Conservation (phyloP, 2,329 filamentous ascomycete species). For the Emmonsia crescens region DNA sequence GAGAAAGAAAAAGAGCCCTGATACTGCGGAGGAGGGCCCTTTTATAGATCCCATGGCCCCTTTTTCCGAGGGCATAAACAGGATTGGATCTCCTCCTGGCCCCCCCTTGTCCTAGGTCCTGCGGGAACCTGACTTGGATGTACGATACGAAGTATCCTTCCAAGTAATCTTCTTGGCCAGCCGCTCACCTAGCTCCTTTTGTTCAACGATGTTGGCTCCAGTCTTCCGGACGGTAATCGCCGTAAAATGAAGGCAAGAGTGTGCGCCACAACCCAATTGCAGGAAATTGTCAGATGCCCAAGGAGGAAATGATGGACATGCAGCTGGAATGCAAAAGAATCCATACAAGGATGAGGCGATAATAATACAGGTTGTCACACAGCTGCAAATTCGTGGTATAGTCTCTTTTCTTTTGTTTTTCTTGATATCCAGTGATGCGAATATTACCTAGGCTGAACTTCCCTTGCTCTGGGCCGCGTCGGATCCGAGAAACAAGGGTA, state of each 20-base stretch:
- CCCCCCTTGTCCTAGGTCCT: not conserved
- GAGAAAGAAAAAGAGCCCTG: constrained; percentile 1
- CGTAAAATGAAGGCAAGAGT: not conserved
- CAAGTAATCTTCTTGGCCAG: not conserved
- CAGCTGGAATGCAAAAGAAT: not conserved
- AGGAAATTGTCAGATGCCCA: not conserved
- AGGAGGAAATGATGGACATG: constrained; percentile 1
- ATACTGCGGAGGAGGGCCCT: not conserved
- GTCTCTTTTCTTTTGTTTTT: not conserved
- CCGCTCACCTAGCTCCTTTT: not conserved
- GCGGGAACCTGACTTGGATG: not conserved
- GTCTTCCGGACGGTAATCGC: not conserved
- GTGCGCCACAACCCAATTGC: not conserved
- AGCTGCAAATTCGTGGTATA: not conserved
- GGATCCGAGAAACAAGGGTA: not conserved
- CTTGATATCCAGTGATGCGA: not conserved
- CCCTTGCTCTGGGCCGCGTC: not conserved
- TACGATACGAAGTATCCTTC: not conserved
- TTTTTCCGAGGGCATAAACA: not conserved
- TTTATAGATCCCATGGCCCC: constrained; percentile 9
- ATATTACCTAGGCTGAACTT: not conserved
- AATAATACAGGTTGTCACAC: not conserved
- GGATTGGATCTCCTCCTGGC: not conserved
- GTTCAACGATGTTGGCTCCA: not conserved
- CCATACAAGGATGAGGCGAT: not conserved